Percentiles rank a stretch among this genome's conserved stretches.
These are phyloP conservation scores for Tuber melanosporum DNA, from an alignment of 495 filamentous ascomycete species.

Conservation along the genomic window DNA sequence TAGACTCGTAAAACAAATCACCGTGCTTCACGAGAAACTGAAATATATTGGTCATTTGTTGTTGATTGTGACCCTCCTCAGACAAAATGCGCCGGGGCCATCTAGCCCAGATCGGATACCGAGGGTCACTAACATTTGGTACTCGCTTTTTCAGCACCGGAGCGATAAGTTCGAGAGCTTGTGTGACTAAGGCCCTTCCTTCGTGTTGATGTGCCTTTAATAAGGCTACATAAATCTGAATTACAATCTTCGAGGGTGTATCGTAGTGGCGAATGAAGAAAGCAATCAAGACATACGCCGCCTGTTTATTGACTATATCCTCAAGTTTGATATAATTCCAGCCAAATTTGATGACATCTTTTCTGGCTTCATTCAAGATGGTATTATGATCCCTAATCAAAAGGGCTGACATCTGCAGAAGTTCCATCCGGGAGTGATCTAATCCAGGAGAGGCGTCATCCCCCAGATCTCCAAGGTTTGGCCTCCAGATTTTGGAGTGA, in stretches of 20 bases:
- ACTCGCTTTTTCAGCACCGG: conserved; percentile 80
- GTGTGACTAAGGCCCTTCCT: conserved; percentile 82
- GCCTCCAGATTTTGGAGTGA: conserved; percentile 89
- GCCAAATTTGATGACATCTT: conserved; percentile 97
- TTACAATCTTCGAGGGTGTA: conserved; percentile 90
- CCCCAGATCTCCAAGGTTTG: conserved; percentile 70
- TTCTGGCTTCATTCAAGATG: conserved; percentile 80
- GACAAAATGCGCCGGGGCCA: conserved; percentile 84
- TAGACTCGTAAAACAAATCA: conserved; percentile 87
- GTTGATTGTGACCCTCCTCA: conserved; percentile 92
- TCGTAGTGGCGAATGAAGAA: conserved; percentile 98
- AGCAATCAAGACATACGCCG: conserved; percentile 90
- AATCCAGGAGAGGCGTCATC: conserved; percentile 82
- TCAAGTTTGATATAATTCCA: conserved; percentile 98
- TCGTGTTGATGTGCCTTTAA: conserved; percentile 92
- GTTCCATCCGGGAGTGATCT: conserved; percentile 92
- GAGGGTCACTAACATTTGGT: conserved; percentile 49
- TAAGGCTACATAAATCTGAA: conserved; percentile 84
- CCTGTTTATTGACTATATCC: conserved; percentile 98
- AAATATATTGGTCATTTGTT: conserved; percentile 95
- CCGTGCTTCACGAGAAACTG: conserved; percentile 90
- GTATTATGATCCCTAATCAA: conserved; percentile 86
- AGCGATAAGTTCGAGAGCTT: conserved; percentile 87
- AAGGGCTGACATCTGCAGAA: conserved; percentile 88
- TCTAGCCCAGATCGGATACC: conserved; percentile 77